phyloP scores from a whole-genome alignment of 192 early-diverging fungal species.

The Allomyces macrogynus region DNA sequence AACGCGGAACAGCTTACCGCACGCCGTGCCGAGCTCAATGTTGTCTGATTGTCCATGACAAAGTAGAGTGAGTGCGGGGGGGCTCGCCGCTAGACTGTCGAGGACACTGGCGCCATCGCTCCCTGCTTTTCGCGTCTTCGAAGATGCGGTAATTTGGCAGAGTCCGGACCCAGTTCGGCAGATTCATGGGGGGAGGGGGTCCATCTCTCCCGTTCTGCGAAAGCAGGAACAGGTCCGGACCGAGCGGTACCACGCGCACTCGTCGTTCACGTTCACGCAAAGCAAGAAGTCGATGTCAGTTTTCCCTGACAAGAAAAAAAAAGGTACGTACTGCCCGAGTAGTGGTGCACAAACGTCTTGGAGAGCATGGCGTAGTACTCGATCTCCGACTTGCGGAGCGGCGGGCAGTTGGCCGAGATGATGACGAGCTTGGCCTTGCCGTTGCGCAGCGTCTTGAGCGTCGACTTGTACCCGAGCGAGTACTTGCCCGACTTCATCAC shows the following conservation, averaged over 20 bases:
- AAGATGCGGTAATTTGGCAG: not conserved
- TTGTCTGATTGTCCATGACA: conserved; percentile 37
- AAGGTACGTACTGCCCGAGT: conserved; percentile 68
- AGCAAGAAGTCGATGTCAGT: too few species aligned
- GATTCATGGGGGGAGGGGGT: not conserved
- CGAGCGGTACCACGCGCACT: too few species aligned
- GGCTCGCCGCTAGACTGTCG: too few species aligned
- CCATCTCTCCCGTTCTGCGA: not conserved
- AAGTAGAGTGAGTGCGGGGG: too few species aligned
- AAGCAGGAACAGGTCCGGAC: too few species aligned
- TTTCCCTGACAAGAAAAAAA: not conserved
- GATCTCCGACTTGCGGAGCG: conserved; percentile 98
- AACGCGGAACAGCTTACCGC: conserved; percentile 98
- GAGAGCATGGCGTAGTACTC: conserved; percentile 99
- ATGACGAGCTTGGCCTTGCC: conserved; percentile 99
- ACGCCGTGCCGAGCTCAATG: conserved; percentile 98
- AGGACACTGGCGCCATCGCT: too few species aligned
- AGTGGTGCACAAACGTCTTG: conserved; percentile 99
- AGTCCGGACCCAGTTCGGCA: too few species aligned
- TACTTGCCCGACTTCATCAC: conserved; percentile 99
- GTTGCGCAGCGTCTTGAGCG: conserved; percentile 87
- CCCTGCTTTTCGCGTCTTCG: too few species aligned
- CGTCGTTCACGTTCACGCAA: too few species aligned
- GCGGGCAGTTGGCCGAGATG: conserved; percentile 97
- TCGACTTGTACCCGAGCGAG: conserved; percentile 96